Base-by-base conservation (phyloP, 176 grass and related monocot species). In the Avena atlantica region DNA sequence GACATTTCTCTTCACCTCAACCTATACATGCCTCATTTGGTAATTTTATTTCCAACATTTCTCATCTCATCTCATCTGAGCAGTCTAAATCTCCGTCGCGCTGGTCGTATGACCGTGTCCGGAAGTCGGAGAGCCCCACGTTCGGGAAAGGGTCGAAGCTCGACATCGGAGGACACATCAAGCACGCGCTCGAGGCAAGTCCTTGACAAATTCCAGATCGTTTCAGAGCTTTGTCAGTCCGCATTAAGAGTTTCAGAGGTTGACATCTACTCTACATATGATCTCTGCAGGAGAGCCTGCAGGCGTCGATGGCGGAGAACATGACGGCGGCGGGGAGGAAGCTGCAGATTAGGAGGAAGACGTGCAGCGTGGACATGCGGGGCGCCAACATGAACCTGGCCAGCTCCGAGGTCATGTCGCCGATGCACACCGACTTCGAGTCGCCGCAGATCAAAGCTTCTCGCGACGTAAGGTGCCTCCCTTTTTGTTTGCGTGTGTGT, bases 401-500 rank as follows among this genome's bases (percentile, higher is more conserved):
- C 47, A 87, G 57, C 70, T 80, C 69, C 5, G 78, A 87, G 1
- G 23, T 17, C 78, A 62, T 79, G 82, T 91, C 84, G 45, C 88
- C 80, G 37, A 87, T 65, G 70, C 48, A 78, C 60, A 24, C 64
- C 57, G 94, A 96, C 52, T 17, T 77, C 45, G 96, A 98, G 69
- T 88, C 89, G 6, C 89, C 90, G 2, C 93, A 95, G 81, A 85
- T 95, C 87, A 98, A 93, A 79, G 93, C 86, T 80, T 98, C 96
- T 75, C 93, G 93, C 87, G 93, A 98, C 90, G 96, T 95, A 95
- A 98, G 96, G 93, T 95, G 93, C 89, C 91, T 84, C 81, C 83
- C 59, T 19, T 89, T 88, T 80, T 73, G 72, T 16, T 24, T 77
- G 14, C 2, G 27, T 44, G 19, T 25, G 21, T 12, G 34, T 27